Evolutionary conservation across 2,329 filamentous ascomycete genomes (phyloP).

Genomic region (Fusarium sp.): DNA sequence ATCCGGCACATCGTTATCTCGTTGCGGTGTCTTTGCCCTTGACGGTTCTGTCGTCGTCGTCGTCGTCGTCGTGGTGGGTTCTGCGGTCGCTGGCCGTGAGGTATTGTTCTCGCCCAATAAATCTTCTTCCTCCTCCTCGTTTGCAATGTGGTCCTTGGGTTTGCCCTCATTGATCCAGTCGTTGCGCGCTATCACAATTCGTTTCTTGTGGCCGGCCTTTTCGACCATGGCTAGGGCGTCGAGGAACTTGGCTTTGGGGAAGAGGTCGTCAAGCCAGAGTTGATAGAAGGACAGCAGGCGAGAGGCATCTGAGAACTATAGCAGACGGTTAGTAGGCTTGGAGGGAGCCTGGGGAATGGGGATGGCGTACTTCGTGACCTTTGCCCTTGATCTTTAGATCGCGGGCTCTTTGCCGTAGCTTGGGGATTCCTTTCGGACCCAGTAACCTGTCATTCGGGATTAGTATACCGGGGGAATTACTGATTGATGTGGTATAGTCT

Average conservation of each 20-base stretch:
- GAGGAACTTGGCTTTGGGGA: constrained; percentile 90
- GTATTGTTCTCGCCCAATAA: constrained; percentile 40
- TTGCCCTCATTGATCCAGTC: constrained; percentile 85
- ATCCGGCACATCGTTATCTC: constrained; percentile 46
- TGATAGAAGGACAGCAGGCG: constrained; percentile 90
- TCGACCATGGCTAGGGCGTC: constrained; percentile 92
- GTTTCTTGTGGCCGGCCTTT: constrained; percentile 86
- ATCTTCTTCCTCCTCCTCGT: constrained; percentile 42
- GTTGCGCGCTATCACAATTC: constrained; percentile 74
- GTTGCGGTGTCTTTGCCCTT: constrained; percentile 42
- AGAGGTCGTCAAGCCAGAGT: constrained; percentile 95
- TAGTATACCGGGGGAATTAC: not conserved
- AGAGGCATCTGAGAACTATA: constrained; percentile 81
- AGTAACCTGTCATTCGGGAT: constrained; percentile 67
- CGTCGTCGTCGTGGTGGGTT: constrained; percentile 52
- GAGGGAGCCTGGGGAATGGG: not conserved
- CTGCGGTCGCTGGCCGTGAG: not conserved
- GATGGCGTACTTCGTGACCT: constrained; percentile 76
- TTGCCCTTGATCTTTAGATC: constrained; percentile 87
- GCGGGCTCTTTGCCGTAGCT: constrained; percentile 74
- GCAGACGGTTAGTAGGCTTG: not conserved
- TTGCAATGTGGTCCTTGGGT: constrained; percentile 53
- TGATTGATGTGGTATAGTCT: not conserved
- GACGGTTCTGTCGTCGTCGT: constrained; percentile 50
- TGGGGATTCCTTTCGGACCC: constrained; percentile 82